Base-by-base conservation (phyloP, 1,284 basidiomycete species). In the Amylostereum chailletii region DNA sequence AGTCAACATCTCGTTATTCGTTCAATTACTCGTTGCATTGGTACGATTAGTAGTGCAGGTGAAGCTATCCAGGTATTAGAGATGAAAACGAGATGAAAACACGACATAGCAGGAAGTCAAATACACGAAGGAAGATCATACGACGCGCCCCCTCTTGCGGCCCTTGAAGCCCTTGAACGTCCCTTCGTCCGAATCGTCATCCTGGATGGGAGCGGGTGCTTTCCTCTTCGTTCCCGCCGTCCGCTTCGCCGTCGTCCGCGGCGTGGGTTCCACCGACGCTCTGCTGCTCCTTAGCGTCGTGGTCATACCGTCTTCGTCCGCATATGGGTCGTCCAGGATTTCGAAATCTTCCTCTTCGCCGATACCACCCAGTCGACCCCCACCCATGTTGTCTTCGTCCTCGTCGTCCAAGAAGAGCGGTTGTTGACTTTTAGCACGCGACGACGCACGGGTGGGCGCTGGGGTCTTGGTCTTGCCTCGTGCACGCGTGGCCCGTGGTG, bases 181-280 rank as follows among this genome's bases (percentile, higher is more conserved):
- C 26, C 71, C 74, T 52, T 86, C 81, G 56, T 86, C 84, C 10
- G 81, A 84, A 61, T 85, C 83, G 57, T 84, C 83, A 47, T 82
- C 79, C 4, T 71, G 65, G 39, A 81, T 61, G 4, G 71, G 61
- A 26, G 70, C 65, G 1, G 66, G 61, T 11, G 63, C 58, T 52
- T 64, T 64, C 53, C 65, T 72, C 54, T 59, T 65, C 42, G 58
- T 53, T 19, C 19, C 11, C 30, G 57, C 58, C 4, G 60, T 51
- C n/a, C 53, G 51, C 45, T 56, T 51, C 44, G 53, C 46, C 33
- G 52, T 48, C 5, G 51, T 39, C 10, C 55, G 52, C 40, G 55
- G 48, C 8, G 53, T 56, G 27, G 57, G 48, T 6, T 45, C 48
- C n/a, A 56, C 46, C 7, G 49, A n/a, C 49, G 55, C 49, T 3